Conservation (phyloP, 176 grass and related monocot species). For the Pontederia crassipes region DNA sequence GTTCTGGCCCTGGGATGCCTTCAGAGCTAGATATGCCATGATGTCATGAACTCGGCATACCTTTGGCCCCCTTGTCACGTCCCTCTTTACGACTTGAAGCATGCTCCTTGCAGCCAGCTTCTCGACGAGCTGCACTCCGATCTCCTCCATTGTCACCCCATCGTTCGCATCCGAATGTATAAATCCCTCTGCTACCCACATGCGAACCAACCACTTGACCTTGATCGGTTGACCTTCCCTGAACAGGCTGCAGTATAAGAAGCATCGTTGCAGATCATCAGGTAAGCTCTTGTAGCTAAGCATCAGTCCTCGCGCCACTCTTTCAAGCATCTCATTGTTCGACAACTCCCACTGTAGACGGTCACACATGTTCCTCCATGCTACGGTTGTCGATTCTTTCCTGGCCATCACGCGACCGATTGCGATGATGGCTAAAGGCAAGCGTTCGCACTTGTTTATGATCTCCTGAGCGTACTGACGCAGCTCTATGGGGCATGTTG, state of each 20-base stretch:
- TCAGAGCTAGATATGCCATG: neutral
- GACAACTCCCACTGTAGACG: neutral
- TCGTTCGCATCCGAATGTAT: no score
- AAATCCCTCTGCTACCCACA: constrained; percentile 4
- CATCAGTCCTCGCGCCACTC: neutral
- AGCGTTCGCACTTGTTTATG: neutral
- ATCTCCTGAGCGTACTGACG: neutral
- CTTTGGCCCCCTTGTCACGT: neutral
- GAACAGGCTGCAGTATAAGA: neutral
- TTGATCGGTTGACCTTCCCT: neutral
- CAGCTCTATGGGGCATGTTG: neutral
- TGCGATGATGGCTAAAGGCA: neutral
- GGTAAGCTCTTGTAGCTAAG: neutral
- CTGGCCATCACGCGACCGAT: neutral
- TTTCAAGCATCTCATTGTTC: neutral
- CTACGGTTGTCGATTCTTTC: neutral
- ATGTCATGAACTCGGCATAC: neutral
- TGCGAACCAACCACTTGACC: neutral
- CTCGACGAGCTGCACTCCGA: neutral
- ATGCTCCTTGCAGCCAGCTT: neutral
- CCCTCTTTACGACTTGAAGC: neutral
- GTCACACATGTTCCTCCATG: neutral
- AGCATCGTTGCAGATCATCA: neutral
- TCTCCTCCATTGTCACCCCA: neutral
- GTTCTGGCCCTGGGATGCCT: neutral